Evolutionary conservation across 1,284 basidiomycete species (phyloP).

Genomic region (Rhodotorula mucilaginosa): DNA sequence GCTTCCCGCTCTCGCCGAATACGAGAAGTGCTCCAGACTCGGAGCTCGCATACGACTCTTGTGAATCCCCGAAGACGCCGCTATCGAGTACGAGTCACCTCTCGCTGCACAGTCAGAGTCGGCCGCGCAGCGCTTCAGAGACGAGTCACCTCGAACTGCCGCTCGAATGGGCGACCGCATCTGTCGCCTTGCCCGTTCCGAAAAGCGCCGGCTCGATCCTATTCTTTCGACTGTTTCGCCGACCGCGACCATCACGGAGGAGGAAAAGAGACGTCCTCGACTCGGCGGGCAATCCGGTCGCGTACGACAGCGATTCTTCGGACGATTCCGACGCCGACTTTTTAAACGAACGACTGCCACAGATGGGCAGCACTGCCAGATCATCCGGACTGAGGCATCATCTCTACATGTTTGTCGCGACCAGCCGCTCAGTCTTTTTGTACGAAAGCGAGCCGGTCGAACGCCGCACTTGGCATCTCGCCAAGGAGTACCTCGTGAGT

Average conservation of each 20-base stretch:
- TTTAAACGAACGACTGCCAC: background rate
- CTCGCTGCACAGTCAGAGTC: background rate
- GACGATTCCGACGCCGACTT: background rate
- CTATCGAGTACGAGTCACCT: background rate
- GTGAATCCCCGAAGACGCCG: background rate
- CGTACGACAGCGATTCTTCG: background rate
- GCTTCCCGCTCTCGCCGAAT: background rate
- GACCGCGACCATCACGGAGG: constrained; percentile 5
- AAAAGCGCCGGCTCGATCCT: constrained; percentile 9
- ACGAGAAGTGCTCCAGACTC: background rate
- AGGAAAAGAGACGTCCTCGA: background rate
- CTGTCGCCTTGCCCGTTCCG: constrained; percentile 15
- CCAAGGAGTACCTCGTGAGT: constrained; percentile 29
- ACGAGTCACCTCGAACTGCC: constrained; percentile 12
- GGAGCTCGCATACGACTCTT: background rate
- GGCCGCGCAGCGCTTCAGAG: background rate
- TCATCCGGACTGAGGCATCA: background rate
- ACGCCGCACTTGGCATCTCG: constrained; percentile 22
- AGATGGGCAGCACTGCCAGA: background rate
- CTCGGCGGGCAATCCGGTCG: background rate
- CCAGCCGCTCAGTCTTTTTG: constrained; percentile 17
- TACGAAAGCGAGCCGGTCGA: constrained; percentile 17
- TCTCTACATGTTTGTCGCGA: constrained; percentile 27
- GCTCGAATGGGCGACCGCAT: constrained; percentile 19
- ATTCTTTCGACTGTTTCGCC: constrained; percentile 20